Conservation (phyloP, 2,329 filamentous ascomycete species). For the Fusarium denticulatum region DNA sequence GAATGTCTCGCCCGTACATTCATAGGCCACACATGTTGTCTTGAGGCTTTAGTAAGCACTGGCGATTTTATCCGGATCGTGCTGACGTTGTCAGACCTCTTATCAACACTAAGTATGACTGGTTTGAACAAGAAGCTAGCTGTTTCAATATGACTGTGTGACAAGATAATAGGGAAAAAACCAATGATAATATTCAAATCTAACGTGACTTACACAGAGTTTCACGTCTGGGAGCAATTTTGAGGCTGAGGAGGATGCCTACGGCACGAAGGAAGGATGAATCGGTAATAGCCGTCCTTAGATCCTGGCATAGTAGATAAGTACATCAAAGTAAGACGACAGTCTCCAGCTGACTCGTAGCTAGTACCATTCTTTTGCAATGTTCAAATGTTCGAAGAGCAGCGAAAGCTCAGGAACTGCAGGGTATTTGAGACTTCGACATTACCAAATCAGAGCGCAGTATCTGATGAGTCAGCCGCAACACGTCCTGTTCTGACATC, state of each 20-base stretch:
- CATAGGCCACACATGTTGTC: accelerated
- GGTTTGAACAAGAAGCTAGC: accelerated
- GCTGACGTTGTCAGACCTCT: background rate
- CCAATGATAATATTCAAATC: no score
- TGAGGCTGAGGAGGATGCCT: no score
- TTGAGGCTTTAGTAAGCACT: background rate
- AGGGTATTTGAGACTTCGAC: background rate
- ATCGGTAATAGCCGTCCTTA: accelerated
- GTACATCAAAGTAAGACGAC: accelerated
- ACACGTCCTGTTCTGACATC: conserved; percentile 21
- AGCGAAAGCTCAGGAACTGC: background rate
- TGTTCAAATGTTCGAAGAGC: accelerated
- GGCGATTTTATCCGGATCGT: background rate
- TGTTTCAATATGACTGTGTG: no score
- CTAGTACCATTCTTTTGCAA: no score
- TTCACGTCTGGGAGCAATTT: accelerated
- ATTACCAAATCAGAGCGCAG: background rate
- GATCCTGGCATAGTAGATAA: accelerated
- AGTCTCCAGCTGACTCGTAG: accelerated
- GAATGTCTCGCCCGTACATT: background rate
- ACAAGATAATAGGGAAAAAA: no score
- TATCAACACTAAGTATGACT: no score
- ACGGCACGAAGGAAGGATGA: accelerated
- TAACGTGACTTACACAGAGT: accelerated
- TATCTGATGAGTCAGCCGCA: background rate